These are phyloP conservation scores for Rhodotorula toruloides DNA, from an alignment of 768 basidiomycete species.

Conservation along the genomic window DNA sequence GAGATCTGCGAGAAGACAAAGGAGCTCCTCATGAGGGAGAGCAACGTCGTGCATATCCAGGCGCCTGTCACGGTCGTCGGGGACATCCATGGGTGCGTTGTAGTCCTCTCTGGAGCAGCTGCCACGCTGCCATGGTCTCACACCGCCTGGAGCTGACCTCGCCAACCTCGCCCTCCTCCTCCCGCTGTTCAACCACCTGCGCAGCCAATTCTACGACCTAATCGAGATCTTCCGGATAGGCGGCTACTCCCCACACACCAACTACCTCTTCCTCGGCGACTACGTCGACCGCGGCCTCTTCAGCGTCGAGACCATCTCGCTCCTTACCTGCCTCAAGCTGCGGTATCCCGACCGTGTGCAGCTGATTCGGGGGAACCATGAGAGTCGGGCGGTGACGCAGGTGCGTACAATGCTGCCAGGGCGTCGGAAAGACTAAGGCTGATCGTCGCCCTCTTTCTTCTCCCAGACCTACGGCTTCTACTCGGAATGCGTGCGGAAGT, in stretches of 20 bases:
- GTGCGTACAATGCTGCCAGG: conserved; percentile 60
- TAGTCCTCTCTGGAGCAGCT: too few species aligned
- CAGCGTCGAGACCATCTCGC: conserved; percentile 96
- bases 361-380: conserved; percentile 94
- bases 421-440: too few species aligned
- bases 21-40: conserved; percentile 97
- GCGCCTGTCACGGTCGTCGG: conserved; percentile 98
- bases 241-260: conserved; percentile 90
- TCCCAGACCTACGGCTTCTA: conserved; percentile 96
- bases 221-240: conserved; percentile 99
- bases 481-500: conserved; percentile 95
- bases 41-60: conserved; percentile 93
- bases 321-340: conserved; percentile 91
- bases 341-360: conserved; percentile 95
- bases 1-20: conserved; percentile 99
- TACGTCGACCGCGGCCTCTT: conserved; percentile 97
- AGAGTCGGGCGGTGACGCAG: conserved; percentile 95
- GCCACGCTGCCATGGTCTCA: too few species aligned
- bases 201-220: conserved; percentile 97
- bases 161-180: neutral
- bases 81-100: conserved; percentile 96
- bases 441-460: conserved; percentile 40
- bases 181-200: neutral
- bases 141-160: neutral
- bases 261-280: conserved; percentile 97